These are phyloP conservation scores for Biscogniauxia marginata DNA, from an alignment of 2,329 filamentous ascomycete genomes.

Conservation along the genomic window DNA sequence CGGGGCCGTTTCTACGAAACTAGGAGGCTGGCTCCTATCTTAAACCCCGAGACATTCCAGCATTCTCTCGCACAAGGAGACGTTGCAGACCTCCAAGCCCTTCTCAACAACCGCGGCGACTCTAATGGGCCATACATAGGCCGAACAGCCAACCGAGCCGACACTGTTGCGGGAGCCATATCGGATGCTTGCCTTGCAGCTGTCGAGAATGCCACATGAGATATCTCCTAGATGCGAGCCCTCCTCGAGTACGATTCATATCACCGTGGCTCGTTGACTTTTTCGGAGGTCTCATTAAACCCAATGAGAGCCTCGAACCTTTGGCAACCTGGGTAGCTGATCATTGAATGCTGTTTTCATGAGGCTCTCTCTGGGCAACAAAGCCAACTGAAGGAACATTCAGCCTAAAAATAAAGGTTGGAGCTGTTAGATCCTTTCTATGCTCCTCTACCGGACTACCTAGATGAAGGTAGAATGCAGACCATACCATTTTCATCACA, in stretches of 20 bases:
- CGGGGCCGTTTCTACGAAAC: slow-evolving; percentile 59
- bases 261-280: not conserved
- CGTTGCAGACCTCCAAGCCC: slow-evolving; percentile 45
- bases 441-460: too few species aligned
- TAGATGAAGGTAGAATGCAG: too few species aligned
- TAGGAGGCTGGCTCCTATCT: slow-evolving; percentile 49
- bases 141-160: slow-evolving; percentile 14
- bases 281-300: too few species aligned
- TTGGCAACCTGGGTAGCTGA: too few species aligned
- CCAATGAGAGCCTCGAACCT: too few species aligned
- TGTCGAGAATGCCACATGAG: slow-evolving; percentile 4
- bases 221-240: not conserved
- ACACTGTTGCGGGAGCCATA: slow-evolving; percentile 17
- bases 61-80: slow-evolving; percentile 37
- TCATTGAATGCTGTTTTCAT: too few species aligned
- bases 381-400: too few species aligned
- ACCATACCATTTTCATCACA: too few species aligned
- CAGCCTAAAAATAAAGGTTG: too few species aligned
- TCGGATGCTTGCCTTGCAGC: slow-evolving; percentile 6
- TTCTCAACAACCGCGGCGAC: slow-evolving; percentile 53
- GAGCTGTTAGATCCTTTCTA: too few species aligned
- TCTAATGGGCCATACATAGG: slow-evolving; percentile 45
- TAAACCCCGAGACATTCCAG: slow-evolving; percentile 41
- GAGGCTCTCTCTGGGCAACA: too few species aligned
- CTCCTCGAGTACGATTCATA: not conserved